phyloP scores from a whole-genome alignment of 345 rosid genomes.

The Arabidopsis suecica region DNA sequence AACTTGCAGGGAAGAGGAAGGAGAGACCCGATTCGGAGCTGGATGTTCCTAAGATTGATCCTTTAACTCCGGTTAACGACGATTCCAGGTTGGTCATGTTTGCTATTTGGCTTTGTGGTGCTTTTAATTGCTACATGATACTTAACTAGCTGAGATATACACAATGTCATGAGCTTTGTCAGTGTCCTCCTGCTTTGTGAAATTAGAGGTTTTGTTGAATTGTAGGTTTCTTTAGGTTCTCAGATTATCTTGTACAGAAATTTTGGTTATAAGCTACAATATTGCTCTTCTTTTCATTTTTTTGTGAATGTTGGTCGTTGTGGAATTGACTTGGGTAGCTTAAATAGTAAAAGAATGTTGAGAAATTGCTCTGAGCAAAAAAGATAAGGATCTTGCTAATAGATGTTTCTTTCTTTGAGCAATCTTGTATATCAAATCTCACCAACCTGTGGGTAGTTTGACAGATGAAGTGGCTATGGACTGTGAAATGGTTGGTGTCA shows the following conservation, averaged over 20 bases:
- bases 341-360: neutral
- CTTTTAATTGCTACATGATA: neutral
- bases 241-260: neutral
- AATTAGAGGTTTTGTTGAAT: neutral
- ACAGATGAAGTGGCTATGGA: conserved; percentile 92
- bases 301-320: neutral
- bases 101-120: neutral
- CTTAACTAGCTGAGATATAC: neutral
- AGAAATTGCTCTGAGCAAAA: neutral
- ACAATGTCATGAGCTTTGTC: neutral
- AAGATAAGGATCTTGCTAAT: neutral
- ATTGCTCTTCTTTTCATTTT: neutral
- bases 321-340: conserved; percentile 3
- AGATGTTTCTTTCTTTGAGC: neutral
- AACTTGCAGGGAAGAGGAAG: conserved; percentile 73
- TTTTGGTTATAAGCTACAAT: neutral
- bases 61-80: conserved; percentile 63
- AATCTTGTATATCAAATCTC: conserved; percentile 16
- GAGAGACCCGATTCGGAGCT: conserved; percentile 61
- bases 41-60: conserved; percentile 56
- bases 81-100: conserved; percentile 68
- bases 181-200: neutral
- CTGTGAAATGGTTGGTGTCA: conserved; percentile 98
- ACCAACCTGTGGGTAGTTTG: conserved; percentile 59
- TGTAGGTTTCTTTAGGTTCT: conserved; percentile 6